Percentiles rank a stretch among this genome's conserved stretches.
phyloP scores from a whole-genome alignment of 192 early-diverging fungal genomes.

The Coemansia sp. region DNA sequence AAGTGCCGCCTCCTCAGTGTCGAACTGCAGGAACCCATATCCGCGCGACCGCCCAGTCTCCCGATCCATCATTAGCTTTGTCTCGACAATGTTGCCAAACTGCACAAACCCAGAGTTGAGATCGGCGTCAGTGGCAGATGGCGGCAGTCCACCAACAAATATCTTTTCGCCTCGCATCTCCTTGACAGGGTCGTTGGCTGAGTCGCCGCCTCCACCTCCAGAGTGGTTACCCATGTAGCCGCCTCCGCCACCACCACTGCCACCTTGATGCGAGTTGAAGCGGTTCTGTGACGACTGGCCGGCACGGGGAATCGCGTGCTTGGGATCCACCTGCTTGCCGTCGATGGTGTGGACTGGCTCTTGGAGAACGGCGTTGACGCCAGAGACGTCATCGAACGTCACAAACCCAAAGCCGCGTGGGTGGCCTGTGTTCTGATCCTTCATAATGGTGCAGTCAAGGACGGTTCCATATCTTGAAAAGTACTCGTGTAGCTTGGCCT shows the following conservation, averaged over 20 bases:
- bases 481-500: constrained; percentile 80
- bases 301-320: constrained; percentile 52
- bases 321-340: constrained; percentile 63
- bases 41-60: constrained; percentile 84
- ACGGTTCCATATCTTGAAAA: constrained; percentile 85
- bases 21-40: constrained; percentile 92
- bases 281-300: constrained; percentile 20
- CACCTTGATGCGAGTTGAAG: constrained; percentile 1
- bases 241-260: background rate
- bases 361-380: constrained; percentile 75
- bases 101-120: constrained; percentile 78
- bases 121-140: constrained; percentile 82
- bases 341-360: constrained; percentile 68
- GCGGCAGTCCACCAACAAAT: constrained; percentile 87
- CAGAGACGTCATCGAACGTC: constrained; percentile 75
- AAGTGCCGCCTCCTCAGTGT: constrained; percentile 66
- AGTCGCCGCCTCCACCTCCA: constrained; percentile 5
- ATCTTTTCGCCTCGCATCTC: constrained; percentile 67
- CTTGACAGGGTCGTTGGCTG: constrained; percentile 26
- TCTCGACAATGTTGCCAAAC: constrained; percentile 84
- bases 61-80: constrained; percentile 81
- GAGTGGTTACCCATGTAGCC: background rate
- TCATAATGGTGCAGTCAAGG: constrained; percentile 82
- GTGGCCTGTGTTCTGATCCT: constrained; percentile 79
- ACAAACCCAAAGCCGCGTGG: constrained; percentile 95